These are phyloP conservation scores for Fusarium mundagurra DNA, from an alignment of 2,329 filamentous ascomycete genomes.

Conservation along the genomic window DNA sequence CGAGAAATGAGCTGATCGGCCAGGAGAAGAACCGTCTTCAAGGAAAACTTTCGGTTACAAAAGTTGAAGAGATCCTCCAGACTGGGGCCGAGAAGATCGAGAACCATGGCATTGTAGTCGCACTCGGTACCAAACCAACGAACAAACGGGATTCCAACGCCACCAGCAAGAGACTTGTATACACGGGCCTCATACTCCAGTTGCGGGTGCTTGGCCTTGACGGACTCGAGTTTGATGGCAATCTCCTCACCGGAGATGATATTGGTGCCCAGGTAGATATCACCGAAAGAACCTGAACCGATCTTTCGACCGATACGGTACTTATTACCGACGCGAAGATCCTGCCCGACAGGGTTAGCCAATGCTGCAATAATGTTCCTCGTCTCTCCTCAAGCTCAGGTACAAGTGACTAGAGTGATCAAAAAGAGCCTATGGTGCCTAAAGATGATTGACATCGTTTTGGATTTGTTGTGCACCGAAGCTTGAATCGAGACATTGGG, in stretches of 20 bases:
- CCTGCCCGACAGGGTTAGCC: conserved; percentile 62
- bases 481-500: neutral
- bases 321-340: conserved; percentile 98
- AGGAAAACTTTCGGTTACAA: conserved; percentile 99
- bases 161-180: conserved; percentile 88
- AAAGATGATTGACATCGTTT: neutral
- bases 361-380: neutral
- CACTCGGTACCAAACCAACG: conserved; percentile 99
- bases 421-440: neutral
- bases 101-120: conserved; percentile 99
- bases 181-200: conserved; percentile 98
- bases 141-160: conserved; percentile 97
- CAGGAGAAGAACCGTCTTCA: conserved; percentile 96
- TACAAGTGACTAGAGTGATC: neutral
- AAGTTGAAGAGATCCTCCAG: conserved; percentile 99
- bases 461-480: neutral
- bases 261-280: conserved; percentile 99
- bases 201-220: conserved; percentile 99
- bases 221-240: conserved; percentile 98
- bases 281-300: conserved; percentile 95
- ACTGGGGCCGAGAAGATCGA: conserved; percentile 93
- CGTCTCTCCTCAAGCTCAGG: neutral
- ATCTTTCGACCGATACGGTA: conserved; percentile 99
- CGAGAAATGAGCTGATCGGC: conserved; percentile 98
- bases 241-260: conserved; percentile 99